Evolutionary conservation across 1,284 basidiomycete species (phyloP), one percentile per base, ranked within the genome.

Genomic region (Papiliotrema laurentii): DNA sequence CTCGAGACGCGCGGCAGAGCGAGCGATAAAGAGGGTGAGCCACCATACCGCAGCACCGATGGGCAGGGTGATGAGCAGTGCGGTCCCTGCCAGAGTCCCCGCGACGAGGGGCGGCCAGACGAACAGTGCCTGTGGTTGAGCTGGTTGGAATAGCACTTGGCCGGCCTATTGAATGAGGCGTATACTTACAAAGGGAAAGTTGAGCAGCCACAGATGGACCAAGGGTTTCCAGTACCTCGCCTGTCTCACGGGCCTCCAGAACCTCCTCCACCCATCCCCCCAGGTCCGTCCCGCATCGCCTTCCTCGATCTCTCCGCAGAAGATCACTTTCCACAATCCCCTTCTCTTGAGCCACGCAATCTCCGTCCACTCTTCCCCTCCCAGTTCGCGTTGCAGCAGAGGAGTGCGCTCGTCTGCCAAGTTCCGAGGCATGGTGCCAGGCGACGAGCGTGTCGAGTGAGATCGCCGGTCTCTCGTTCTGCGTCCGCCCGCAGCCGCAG

Each of bases 11-110:
- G 70, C 69, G 3, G 62, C 66, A 18, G 67, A 71, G 13, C 72
- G 64, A 9, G 70, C 56, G 27, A 74, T 56, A 45, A 74, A 56
- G 33, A 74, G 57, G 1, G 69, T 71, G 39, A 71, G 46, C 64
- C 69, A 73, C 72, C 72, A 74, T 3, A 73, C 59, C 2, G 64
- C 56, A 0, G 67, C 69, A 9, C 72, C 72, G 25, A 74, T 54
- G 2, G 72, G 72, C 2, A 74, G 53, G 3, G 70, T 72, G 55
- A 74, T 67, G 22, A 74, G 61, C 13, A 74, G 57, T 1, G 60
- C 69, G 9, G 71, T 73, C 4, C 71, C 72, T 22, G 62, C 66
- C 19, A 74, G 56, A 16, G 71, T 72, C 16, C 71, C 71, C 2
- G 54, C 66, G 5, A 73, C 53, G 14, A 74, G 58, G 19, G 56